phyloP scores from a whole-genome alignment of 1,139 yeast genomes.

The Taphrina sp. region DNA sequence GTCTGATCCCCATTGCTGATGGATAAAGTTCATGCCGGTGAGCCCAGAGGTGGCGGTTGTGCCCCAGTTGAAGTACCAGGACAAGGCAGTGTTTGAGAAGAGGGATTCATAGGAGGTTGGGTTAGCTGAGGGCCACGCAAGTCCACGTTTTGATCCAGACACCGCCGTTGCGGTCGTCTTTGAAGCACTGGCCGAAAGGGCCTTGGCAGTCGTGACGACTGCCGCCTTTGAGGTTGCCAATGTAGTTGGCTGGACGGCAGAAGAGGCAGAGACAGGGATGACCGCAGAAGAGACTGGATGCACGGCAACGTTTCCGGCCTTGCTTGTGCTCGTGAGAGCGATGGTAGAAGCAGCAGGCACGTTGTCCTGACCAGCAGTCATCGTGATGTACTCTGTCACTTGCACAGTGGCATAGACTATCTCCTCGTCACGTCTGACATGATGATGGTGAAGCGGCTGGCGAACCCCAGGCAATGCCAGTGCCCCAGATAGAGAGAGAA shows the following conservation, averaged over 20 bases:
- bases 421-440: constrained; percentile 16
- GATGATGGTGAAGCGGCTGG: constrained; percentile 11
- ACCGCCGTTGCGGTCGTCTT: neutral
- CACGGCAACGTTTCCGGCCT: neutral
- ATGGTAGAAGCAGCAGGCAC: neutral
- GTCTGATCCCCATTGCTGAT: constrained; percentile 28
- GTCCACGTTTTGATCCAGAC: constrained; percentile 15
- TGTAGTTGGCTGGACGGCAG: neutral
- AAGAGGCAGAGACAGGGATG: no score
- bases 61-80: constrained; percentile 35
- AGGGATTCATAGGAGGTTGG: constrained; percentile 9
- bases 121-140: constrained; percentile 25
- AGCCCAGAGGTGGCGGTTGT: constrained; percentile 12
- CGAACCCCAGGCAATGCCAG: constrained; percentile 10
- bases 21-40: constrained; percentile 8
- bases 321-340: neutral
- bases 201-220: neutral
- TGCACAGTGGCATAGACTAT: constrained; percentile 19
- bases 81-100: constrained; percentile 3
- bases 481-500: neutral
- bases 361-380: constrained; percentile 23
- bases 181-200: constrained; percentile 9
- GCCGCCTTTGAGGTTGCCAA: neutral
- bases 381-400: constrained; percentile 27
- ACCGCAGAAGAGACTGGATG: neutral